These are phyloP conservation scores for Aspergillus aculeatinus DNA, from an alignment of 2,329 filamentous ascomycete species.

Conservation along the genomic window DNA sequence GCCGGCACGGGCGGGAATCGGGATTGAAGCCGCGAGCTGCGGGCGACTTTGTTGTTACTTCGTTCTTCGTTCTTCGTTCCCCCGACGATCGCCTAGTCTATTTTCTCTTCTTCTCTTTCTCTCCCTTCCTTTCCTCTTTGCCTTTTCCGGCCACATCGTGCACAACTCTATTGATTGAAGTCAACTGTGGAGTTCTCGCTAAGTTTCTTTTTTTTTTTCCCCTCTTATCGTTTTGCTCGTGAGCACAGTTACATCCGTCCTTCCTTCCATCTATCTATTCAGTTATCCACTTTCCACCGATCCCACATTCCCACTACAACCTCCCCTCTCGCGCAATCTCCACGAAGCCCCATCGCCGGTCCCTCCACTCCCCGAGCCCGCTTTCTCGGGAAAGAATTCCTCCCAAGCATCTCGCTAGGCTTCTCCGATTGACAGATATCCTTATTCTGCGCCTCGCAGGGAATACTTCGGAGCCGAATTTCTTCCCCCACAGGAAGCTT, in stretches of 20 bases:
- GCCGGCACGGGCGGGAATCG: neutral
- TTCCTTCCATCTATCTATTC: neutral
- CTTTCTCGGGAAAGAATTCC: neutral
- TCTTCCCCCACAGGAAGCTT: neutral
- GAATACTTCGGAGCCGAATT: constrained; percentile 1
- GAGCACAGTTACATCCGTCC: neutral
- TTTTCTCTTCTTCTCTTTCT: neutral
- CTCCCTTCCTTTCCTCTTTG: neutral
- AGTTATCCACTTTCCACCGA: too few species aligned
- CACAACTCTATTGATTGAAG: neutral
- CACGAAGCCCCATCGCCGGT: neutral
- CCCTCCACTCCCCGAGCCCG: neutral
- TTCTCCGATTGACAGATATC: neutral
- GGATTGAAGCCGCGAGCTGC: neutral
- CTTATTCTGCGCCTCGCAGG: neutral
- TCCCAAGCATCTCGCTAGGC: neutral
- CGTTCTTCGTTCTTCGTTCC: too few species aligned
- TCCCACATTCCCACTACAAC: neutral
- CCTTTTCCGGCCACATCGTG: neutral
- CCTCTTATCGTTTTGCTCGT: neutral
- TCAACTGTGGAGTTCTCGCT: neutral
- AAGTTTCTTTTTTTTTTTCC: neutral
- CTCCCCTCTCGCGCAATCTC: neutral
- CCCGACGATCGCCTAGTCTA: neutral
- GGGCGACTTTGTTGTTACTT: too few species aligned